Evolutionary conservation across 768 basidiomycete species (phyloP).

Genomic region (Naganishia onofrii): DNA sequence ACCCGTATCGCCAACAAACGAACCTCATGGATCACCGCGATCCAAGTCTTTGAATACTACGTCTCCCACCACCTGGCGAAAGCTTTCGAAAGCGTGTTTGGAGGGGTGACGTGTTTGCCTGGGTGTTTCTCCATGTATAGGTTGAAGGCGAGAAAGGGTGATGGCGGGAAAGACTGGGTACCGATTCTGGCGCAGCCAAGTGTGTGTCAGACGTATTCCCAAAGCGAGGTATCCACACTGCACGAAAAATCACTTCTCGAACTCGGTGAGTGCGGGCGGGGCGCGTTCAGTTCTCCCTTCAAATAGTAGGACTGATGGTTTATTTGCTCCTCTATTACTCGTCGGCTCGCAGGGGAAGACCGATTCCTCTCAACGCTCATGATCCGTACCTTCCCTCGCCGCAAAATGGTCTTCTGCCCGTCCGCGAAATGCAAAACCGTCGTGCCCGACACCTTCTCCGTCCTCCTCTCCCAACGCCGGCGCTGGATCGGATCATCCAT

Average conservation of each 20-base stretch:
- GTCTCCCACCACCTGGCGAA: constrained; percentile 98
- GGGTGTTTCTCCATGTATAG: constrained; percentile 99
- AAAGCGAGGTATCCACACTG: constrained; percentile 84
- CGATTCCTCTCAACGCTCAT: constrained; percentile 96
- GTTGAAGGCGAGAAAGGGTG: constrained; percentile 78
- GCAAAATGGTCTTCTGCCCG: constrained; percentile 99
- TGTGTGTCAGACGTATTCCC: constrained; percentile 95
- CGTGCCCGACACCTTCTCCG: constrained; percentile 89
- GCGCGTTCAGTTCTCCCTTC: too few species aligned
- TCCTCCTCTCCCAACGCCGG: constrained; percentile 91
- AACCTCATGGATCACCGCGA: constrained; percentile 95
- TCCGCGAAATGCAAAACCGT: constrained; percentile 93
- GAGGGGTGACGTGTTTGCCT: constrained; percentile 96
- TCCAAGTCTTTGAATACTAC: constrained; percentile 78
- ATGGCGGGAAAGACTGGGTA: constrained; percentile 81
- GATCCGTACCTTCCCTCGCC: constrained; percentile 91
- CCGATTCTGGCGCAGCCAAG: constrained; percentile 95
- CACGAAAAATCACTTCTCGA: constrained; percentile 97
- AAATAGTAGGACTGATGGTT: too few species aligned
- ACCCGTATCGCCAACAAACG: constrained; percentile 98
- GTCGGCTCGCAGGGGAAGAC: constrained; percentile 71
- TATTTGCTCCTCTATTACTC: too few species aligned
- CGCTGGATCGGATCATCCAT: constrained; percentile 99
- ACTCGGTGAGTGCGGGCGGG: constrained; percentile 55
- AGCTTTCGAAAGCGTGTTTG: constrained; percentile 97